Evolutionary conservation across 371 early-diverging fungal genomes (phyloP), one percentile per base, ranked within the genome.

Genomic region (Mortierella sp.): DNA sequence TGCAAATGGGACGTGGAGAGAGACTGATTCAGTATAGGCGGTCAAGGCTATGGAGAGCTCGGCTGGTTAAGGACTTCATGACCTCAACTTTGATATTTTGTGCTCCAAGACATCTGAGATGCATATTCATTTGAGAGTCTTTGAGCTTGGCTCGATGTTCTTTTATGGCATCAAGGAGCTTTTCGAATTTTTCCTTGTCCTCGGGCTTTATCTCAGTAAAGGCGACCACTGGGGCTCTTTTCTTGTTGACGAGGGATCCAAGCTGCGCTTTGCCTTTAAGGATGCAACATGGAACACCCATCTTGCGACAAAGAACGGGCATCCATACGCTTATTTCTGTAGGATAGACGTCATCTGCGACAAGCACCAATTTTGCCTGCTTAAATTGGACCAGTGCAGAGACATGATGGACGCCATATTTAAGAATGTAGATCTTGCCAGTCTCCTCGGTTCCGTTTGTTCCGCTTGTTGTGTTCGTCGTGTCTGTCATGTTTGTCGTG

Each of bases 241-340:
- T 99, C 91, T 97, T 93, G 94, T 99, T 96, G 70, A 99, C 97
- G 42, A 99, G 91, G 42, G 94, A 91, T 76, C 99, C 99, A 75
- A 99, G 93, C 80, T 95, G 93, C 78, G 94, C 89, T 91, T 98
- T 97, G 81, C 93, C 90, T 92, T 98, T 96, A 84, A 99, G 96
- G 81, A 99, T 96, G 87, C 92, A 92, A 92, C 99, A 99, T 42
- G 99, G 98, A 86, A 99, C 91, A 73, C 96, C 96, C 96, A 97
- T 97, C 94, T 98, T 99, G 85, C 96, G 96, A 93, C 99, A 99
- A 61, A 99, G 95, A 63, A 99, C 97, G 53, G 99, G 99, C 80
- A 99, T 89, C 95, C 96, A 98, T 75, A 98, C 80, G 66, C 99
- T 99, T 68, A 98, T 83, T 83, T 99, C 99, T 84, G 98, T 95